phyloP scores from a whole-genome alignment of 1,139 yeast species.

The Candida sojae region DNA sequence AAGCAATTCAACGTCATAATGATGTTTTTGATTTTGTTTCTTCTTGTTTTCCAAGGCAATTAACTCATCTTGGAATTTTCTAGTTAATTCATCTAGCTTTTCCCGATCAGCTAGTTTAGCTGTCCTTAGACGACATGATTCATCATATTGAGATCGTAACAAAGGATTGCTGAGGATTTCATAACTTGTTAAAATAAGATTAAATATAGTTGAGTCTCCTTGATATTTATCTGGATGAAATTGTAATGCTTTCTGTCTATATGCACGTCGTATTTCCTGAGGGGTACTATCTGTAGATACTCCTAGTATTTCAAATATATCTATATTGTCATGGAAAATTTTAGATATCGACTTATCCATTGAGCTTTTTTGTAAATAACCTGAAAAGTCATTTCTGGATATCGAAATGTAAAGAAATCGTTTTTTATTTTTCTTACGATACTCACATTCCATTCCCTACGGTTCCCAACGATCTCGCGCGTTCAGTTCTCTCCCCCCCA shows the following conservation, averaged over 20 bases:
- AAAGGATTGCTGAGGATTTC: slow-evolving; percentile 36
- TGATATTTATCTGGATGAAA: slow-evolving; percentile 67
- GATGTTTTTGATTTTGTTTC: slow-evolving; percentile 7
- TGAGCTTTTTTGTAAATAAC: neutral
- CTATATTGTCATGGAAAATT: slow-evolving; percentile 31
- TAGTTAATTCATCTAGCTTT: slow-evolving; percentile 27
- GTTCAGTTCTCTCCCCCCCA: too few relatives aligned
- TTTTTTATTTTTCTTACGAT: neutral
- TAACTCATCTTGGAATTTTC: slow-evolving; percentile 35
- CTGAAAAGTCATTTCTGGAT: neutral
- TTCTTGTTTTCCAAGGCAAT: slow-evolving; percentile 26
- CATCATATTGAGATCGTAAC: slow-evolving; percentile 38
- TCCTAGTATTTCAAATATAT: slow-evolving; percentile 36
- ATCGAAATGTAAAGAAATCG: neutral
- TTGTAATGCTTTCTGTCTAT: slow-evolving; percentile 73
- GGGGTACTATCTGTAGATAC: slow-evolving; percentile 36
- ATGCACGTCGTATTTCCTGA: slow-evolving; percentile 75
- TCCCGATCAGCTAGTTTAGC: slow-evolving; percentile 16
- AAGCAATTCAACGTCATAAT: slow-evolving; percentile 26
- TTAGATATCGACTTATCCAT: slow-evolving; percentile 20
- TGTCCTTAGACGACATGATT: slow-evolving; percentile 20
- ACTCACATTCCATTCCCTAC: too few relatives aligned
- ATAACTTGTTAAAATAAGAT: slow-evolving; percentile 38
- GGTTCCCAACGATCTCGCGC: too few relatives aligned
- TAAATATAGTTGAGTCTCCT: slow-evolving; percentile 37